Evolutionary conservation across 345 rosid species (phyloP).

Genomic region (Anastatica hierochuntica): DNA sequence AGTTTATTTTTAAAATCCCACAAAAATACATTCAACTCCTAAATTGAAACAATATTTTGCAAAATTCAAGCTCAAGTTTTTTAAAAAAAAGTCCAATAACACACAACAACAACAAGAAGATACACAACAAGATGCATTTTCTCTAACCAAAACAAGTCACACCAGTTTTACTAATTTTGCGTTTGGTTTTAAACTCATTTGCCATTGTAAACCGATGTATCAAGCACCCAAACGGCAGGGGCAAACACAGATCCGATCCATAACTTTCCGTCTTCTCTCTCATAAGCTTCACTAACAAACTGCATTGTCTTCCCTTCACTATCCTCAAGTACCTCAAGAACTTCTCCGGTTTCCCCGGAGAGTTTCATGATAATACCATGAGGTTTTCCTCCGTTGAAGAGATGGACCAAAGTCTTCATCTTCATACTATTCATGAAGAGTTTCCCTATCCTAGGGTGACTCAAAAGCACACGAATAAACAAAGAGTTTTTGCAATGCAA

Average conservation of each 20-base stretch:
- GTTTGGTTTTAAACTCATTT: background rate
- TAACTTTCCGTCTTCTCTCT: conserved; percentile 35
- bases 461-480: conserved; percentile 21
- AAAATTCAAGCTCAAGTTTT: too few species aligned
- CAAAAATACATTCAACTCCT: too few species aligned
- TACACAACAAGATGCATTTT: too few species aligned
- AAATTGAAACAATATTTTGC: too few species aligned
- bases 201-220: background rate
- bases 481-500: conserved; percentile 6
- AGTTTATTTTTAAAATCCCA: too few species aligned
- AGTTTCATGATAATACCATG: conserved; percentile 44
- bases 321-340: conserved; percentile 41
- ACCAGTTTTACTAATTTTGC: too few species aligned
- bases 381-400: conserved; percentile 39
- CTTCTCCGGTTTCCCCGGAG: conserved; percentile 38
- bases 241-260: conserved; percentile 55
- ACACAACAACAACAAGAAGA: too few species aligned
- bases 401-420: conserved; percentile 32
- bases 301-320: conserved; percentile 37
- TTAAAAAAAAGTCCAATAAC: too few species aligned
- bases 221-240: conserved; percentile 42
- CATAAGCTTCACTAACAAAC: conserved; percentile 58
- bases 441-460: conserved; percentile 32
- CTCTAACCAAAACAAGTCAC: too few species aligned
- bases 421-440: conserved; percentile 23